Base-by-base conservation (phyloP, 2,329 filamentous ascomycete genomes). In the Phyllachora maydis region DNA sequence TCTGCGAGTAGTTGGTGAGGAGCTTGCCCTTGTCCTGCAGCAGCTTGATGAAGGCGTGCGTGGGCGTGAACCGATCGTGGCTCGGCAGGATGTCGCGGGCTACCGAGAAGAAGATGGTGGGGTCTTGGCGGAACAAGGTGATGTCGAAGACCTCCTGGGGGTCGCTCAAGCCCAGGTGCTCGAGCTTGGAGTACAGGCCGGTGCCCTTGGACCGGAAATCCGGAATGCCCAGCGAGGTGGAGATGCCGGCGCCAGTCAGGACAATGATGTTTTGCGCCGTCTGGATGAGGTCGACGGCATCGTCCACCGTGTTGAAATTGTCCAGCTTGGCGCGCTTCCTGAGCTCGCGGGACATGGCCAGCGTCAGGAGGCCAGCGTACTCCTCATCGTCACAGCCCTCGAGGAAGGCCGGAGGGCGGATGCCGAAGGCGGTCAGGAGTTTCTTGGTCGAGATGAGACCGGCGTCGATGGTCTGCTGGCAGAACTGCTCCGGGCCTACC, bases 71-170 rank as follows among this genome's bases (percentile, higher is more conserved):
- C 37, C 70, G 70, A 34, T 78, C 70, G 9, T 73, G 70, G 12
- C 68, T 65, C 8, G 85, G 82, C 15, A 95, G 54, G 32, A 95
- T 92, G 42, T 91, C 81, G 43, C 79, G 79, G 22, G 85, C 85
- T 22, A 93, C 67, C 2, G 69, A 73, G 54, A 90, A 98, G 55
- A 98, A 98, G 32, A 85, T 77, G 32, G 59, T 65, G 2, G 88
- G 88, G 41, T 95, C 77, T 22, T 83, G 64, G 35, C 70, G 69
- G 47, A 98, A 98, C 34, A 83, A 60, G 24, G 67, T 50, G 32
- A 95, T 88, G 49, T 92, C 81, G 41, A 98, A 98, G 14, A 95
- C 82, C 41, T 95, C 82, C 42, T 95, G 83, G 1, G 85, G 85
- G 37, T 93, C 83, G 32, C 56, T 67, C 30, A 73, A 52, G 5